Evolutionary conservation across 805 yeast genomes (phyloP).

Genomic region (Alloascoidea hylecoeti): DNA sequence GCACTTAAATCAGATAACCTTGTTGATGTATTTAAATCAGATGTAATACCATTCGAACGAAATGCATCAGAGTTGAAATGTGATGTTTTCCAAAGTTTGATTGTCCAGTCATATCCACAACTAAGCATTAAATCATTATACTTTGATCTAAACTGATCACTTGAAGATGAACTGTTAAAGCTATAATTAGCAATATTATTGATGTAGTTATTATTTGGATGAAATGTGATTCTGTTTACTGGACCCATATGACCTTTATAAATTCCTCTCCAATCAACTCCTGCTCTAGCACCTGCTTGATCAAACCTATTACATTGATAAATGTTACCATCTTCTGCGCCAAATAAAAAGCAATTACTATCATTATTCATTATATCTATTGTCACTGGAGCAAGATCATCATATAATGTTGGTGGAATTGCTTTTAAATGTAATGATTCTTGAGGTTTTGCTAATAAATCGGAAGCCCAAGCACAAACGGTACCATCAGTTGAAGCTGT

Average conservation of each 20-base stretch:
- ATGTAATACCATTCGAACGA: background rate
- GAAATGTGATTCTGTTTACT: slow-evolving; percentile 16
- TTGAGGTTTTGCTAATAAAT: slow-evolving; percentile 20
- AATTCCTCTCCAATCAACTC: slow-evolving; percentile 12
- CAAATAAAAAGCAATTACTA: slow-evolving; percentile 17
- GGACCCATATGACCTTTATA: slow-evolving; percentile 20
- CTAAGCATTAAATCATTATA: slow-evolving; percentile 14
- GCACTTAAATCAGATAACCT: background rate
- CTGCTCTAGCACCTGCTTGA: slow-evolving; percentile 16
- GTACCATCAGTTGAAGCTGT: slow-evolving; percentile 23
- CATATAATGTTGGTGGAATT: slow-evolving; percentile 11
- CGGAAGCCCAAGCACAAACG: slow-evolving; percentile 21
- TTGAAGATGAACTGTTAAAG: slow-evolving; percentile 5
- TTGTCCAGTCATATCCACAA: slow-evolving; percentile 21
- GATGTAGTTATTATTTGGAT: slow-evolving; percentile 7
- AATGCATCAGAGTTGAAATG: slow-evolving; percentile 3
- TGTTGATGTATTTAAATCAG: slow-evolving; percentile 1
- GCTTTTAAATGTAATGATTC: slow-evolving; percentile 13
- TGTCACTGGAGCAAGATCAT: slow-evolving; percentile 16
- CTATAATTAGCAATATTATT: background rate
- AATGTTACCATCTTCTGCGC: slow-evolving; percentile 21
- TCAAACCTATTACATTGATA: slow-evolving; percentile 18
- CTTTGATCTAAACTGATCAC: slow-evolving; percentile 7
- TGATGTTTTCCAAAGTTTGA: slow-evolving; percentile 17
- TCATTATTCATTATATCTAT: slow-evolving; percentile 14